phyloP scores from a whole-genome alignment of 164 flowering plant genomes.

The Platanus orientalis region DNA sequence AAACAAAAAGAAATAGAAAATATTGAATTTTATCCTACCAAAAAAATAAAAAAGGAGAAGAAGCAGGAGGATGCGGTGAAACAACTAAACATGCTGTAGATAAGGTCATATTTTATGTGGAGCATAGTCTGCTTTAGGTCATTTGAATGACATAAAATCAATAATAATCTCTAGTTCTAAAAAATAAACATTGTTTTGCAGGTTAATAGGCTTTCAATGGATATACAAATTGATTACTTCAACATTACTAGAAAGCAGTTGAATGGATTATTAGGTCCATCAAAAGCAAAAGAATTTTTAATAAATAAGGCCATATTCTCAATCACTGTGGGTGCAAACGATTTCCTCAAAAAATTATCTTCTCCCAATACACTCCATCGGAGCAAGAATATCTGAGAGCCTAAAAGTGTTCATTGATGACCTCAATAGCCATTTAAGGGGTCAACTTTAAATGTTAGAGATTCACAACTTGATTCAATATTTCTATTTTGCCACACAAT shows the following conservation, averaged over 20 bases:
- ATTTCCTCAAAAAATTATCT: conserved; percentile 91
- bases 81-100: too few species aligned
- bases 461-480: too few species aligned
- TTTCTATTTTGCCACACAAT: too few species aligned
- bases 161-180: too few species aligned
- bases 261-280: conserved; percentile 52
- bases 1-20: too few species aligned
- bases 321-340: conserved; percentile 79
- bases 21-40: too few species aligned
- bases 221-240: conserved; percentile 83
- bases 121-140: too few species aligned
- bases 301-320: conserved; percentile 77
- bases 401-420: conserved; percentile 66
- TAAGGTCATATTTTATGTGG: too few species aligned
- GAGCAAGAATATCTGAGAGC: conserved; percentile 57
- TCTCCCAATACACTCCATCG: conserved; percentile 72
- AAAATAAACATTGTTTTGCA: conserved; percentile 15
- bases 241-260: conserved; percentile 73
- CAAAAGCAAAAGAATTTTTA: conserved; percentile 58
- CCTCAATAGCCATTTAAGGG: conserved; percentile 53
- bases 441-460: too few species aligned
- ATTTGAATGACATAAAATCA: too few species aligned
- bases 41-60: too few species aligned
- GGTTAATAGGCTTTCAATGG: conserved; percentile 86
- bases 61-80: too few species aligned